phyloP scores from a whole-genome alignment of 1,284 basidiomycete genomes.

The Takashimella tepidaria region DNA sequence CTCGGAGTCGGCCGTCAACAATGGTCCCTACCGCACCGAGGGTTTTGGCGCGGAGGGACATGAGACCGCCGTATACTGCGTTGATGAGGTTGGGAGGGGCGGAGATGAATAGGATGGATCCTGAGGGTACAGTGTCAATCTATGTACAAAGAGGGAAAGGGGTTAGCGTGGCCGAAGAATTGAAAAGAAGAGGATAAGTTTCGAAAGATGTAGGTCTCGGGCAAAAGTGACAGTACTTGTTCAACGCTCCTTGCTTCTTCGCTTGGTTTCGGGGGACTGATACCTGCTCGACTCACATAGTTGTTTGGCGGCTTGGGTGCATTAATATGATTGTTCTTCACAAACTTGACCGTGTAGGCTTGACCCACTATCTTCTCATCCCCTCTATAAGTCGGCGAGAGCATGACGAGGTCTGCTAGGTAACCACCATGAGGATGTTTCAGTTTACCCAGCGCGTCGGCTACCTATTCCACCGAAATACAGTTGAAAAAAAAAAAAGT shows the following conservation, averaged over 20 bases:
- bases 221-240: not conserved
- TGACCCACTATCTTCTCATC: constrained; percentile 58
- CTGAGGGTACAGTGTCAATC: constrained; percentile 66
- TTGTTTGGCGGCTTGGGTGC: not conserved
- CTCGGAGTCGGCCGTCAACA: constrained; percentile 50
- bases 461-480: too few relatives aligned
- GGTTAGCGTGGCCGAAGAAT: not conserved
- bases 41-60: constrained; percentile 49
- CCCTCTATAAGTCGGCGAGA: constrained; percentile 54
- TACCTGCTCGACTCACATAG: not conserved
- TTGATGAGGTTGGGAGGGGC: constrained; percentile 23
- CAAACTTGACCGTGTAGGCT: constrained; percentile 76
- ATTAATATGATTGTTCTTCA: constrained; percentile 4
- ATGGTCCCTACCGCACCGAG: constrained; percentile 46
- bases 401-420: constrained; percentile 69
- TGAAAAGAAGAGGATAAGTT: not conserved
- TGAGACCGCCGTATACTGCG: constrained; percentile 48
- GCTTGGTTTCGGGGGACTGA: too few relatives aligned
- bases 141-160: too few relatives aligned
- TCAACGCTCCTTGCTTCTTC: too few relatives aligned
- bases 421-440: constrained; percentile 69
- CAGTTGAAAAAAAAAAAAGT: too few relatives aligned
- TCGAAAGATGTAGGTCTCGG: not conserved
- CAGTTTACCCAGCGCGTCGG: constrained; percentile 86
- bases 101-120: constrained; percentile 66